phyloP scores from a whole-genome alignment of 306 rosid genomes.

The Cicer yamashitae region DNA sequence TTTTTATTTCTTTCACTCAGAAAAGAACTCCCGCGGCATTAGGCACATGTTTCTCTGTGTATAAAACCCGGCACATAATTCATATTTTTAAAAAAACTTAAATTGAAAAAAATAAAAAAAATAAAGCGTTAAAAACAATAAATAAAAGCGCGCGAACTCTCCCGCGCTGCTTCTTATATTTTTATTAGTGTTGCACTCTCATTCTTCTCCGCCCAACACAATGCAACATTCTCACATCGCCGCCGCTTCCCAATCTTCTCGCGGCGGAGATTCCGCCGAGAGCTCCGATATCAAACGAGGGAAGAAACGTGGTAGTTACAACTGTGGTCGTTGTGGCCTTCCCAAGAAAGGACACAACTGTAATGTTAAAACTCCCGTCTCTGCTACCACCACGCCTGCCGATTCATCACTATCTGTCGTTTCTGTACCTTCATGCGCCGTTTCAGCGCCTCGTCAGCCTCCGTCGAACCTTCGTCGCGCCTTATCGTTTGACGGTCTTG shows the following conservation, averaged over 20 bases:
- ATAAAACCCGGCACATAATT: not conserved
- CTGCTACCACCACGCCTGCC: slow-evolving; percentile 36
- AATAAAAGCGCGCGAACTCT: slow-evolving; percentile 51
- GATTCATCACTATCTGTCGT: slow-evolving; percentile 46
- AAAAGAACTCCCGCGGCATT: not conserved
- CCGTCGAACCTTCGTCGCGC: slow-evolving; percentile 75
- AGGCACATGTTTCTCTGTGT: not conserved
- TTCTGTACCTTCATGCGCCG: slow-evolving; percentile 46
- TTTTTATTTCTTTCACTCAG: too few relatives aligned
- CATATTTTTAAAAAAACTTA: not conserved
- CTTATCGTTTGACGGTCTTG: slow-evolving; percentile 73
- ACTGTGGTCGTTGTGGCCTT: slow-evolving; percentile 87
- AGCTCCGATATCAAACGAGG: slow-evolving; percentile 51
- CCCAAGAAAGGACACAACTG: slow-evolving; percentile 92
- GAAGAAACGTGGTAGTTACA: slow-evolving; percentile 81
- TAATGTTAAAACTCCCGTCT: slow-evolving; percentile 43
- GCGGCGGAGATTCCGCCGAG: slow-evolving; percentile 14
- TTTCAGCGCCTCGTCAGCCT: slow-evolving; percentile 47
- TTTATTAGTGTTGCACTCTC: not conserved
- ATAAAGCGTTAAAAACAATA: slow-evolving; percentile 6
- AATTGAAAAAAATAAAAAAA: not conserved
- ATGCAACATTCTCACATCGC: slow-evolving; percentile 56
- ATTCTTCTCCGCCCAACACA: not conserved
- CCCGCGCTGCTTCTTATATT: slow-evolving; percentile 51
- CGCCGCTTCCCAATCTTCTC: slow-evolving; percentile 33